Evolutionary conservation across 441 rosid genomes (phyloP), one percentile per base, ranked within the genome.

Genomic region (Omphalea diandra): DNA sequence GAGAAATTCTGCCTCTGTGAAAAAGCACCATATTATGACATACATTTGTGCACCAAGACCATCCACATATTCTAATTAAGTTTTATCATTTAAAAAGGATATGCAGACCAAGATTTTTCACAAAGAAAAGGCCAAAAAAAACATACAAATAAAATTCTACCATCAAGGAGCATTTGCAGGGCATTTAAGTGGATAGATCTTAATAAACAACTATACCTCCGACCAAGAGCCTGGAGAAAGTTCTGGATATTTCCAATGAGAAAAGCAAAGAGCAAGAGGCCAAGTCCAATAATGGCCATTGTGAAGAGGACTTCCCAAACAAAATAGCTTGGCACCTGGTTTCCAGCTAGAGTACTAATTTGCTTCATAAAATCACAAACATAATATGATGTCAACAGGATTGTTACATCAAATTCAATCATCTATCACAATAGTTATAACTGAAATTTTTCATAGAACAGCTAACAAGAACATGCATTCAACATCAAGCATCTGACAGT

Each of bases 191-290:
- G 29, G 24, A 12, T 17, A 35, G 46, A 1, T 31, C 32, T 12
- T 24, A 26, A 68, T 1, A 53, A 66, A 64, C 65, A n/a, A 31
- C 40, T 74, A 2, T 82, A 94, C 98, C 97, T 90, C 74, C 83
- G 79, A 59, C 86, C 96, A 9, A 94, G 87, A 77, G 96, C 88
- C 73, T 86, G 97, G 73, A 94, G 97, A 80, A 94, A 91, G 77
- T 88, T 94, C 71, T 94, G 98, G 87, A 91, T 91, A 81, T 94
- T 94, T 67, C 98, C 98, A 60, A 91, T 90, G 73, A 94, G 94
- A 73, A 87, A 89, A 55, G 97, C 98, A 63, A 94, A 94, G 50
- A 94, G 90, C 85, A 94, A 77, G 61, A 94, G 95, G 27, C 97
- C 98, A 24, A 94, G 64, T 75, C 94, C 97, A 29, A 90, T 77